phyloP scores from a whole-genome alignment of 139 green algal species.

The Zygnema circumcarinatum region DNA sequence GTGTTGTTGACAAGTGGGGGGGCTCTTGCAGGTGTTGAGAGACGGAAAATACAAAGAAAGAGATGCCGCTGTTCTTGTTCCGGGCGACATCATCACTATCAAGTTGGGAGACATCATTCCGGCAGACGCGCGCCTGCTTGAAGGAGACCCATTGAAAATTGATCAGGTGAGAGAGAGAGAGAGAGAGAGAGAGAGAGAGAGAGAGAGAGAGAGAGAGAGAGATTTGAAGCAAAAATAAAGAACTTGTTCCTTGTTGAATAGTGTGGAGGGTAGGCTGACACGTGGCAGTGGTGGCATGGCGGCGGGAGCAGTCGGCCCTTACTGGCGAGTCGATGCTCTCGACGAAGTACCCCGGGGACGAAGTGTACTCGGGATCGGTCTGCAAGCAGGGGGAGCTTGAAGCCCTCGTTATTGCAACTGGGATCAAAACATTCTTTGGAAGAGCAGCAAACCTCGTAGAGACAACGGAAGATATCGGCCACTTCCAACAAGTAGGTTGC shows the following conservation, averaged over 20 bases:
- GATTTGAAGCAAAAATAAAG: no score
- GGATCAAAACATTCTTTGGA: slow-evolving; percentile 87
- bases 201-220: background rate
- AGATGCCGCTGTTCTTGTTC: slow-evolving; percentile 26
- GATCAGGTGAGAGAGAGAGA: slow-evolving; percentile 11
- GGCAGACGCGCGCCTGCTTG: slow-evolving; percentile 84
- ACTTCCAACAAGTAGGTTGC: slow-evolving; percentile 72
- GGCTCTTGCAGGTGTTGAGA: slow-evolving; percentile 20
- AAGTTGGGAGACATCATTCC: slow-evolving; percentile 82
- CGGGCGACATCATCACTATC: slow-evolving; percentile 81
- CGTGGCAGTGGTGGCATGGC: background rate
- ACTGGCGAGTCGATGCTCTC: slow-evolving; percentile 81
- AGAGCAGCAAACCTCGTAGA: slow-evolving; percentile 80
- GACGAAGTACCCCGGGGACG: slow-evolving; percentile 66
- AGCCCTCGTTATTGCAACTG: slow-evolving; percentile 74
- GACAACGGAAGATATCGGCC: slow-evolving; percentile 74
- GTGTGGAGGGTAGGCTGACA: no score
- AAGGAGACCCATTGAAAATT: slow-evolving; percentile 39
- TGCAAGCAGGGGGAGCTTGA: slow-evolving; percentile 87
- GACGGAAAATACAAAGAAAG: slow-evolving; percentile 26
- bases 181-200: background rate
- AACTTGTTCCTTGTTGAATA: no score
- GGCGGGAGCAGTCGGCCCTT: slow-evolving; percentile 68
- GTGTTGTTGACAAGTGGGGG: no score
- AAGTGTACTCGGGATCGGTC: slow-evolving; percentile 79